Evolutionary conservation across 2,329 filamentous ascomycete genomes (phyloP), one percentile per base, ranked within the genome.

Genomic region (Trichoderma atrobrunneum): DNA sequence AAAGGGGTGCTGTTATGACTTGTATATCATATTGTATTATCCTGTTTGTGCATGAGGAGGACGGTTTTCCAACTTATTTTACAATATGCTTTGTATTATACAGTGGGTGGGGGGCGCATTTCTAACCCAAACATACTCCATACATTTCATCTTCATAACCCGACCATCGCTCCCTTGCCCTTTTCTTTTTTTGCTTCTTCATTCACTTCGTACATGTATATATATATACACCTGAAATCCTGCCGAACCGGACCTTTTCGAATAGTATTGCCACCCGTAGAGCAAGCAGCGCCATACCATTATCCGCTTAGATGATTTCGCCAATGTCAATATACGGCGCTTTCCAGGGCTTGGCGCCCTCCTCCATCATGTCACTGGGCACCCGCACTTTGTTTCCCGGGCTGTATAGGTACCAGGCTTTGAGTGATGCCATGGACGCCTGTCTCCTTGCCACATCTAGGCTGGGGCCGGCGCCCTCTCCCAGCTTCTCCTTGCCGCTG

Each of bases 361-460:
- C 85, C 69, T 87, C 85, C 76, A 92, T 86, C 84, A 88, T 91
- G 74, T 93, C 90, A 79, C 91, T 93, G 28, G 92, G 92, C 73
- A 93, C 85, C 72, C 87, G 86, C 64, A 90, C 87, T 74, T 89
- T 83, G 76, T 86, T 83, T 71, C 87, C 85, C 32, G 96, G 95
- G 80, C 91, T 95, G 85, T 99, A 99, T 68, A 99, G 86, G 82
- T 99, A 99, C 96, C 96, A 99, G 7, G 91, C 87, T 86, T 97
- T 97, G 79, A 99, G 86, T 21, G 94, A 91, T 74, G 92, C 91
- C 78, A 97, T 95, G 48, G 93, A 90, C 24, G 96, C 96, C 80
- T 93, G 89, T 74, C 89, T 87, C 74, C 93, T 89, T 36, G 93
- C 95, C 77, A 94, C 89, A 75, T 94, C 87, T 71, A 98, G 85